Evolutionary conservation across 75 land plant species (phyloP), one percentile per base, ranked within the genome.

Genomic region (Sequoia sempervirens): DNA sequence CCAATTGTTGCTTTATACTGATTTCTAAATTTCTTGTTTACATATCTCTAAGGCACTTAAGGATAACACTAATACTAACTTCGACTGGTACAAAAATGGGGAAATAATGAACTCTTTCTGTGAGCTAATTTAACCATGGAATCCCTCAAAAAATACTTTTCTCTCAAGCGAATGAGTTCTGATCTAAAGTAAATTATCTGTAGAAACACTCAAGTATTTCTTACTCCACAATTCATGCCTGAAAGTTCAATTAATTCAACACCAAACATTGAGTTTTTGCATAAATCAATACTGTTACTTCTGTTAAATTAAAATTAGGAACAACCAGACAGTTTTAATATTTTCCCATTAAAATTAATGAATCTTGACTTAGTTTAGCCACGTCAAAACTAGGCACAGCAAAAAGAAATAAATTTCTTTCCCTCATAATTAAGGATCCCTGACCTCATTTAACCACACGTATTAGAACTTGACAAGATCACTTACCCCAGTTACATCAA

Each of bases 1-100:
- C 96, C 95, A 87, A 94, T 94, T 2, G 95, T 94, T 13, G 96
- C 96, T 69, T 94, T 94, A 73, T 94, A 94, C 84, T 94, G 96
- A 82, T 94, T 94, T 82, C 96, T 94, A 82, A 94, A 94, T 88
- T 93, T 94, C 78, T 88, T 90, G 41, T 93, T 94, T 64, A 94
- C 96, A 87, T 93, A 94, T 88, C 95, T 92, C 85, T 52, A 37
- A 36, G 37, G 28, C 45, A 34, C 80, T 78, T 78, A 78, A 78
- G 80, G 80, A 45, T n/a, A 43, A 78, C 80, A 78, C 43, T 43
- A 9, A 7, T 2, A 2, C 30, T 17, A 40, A 45, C 2, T 45
- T 45, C n/a, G 20, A 41, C 72, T 11, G 32, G 11, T 69, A 20
- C 15, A 69, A 23, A 68, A 9, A 11, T 30, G 2, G 36, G 36